Evolutionary conservation across 192 early-diverging fungal species (phyloP), one percentile per base, ranked within the genome.

Genomic region (Mortierella alpina): DNA sequence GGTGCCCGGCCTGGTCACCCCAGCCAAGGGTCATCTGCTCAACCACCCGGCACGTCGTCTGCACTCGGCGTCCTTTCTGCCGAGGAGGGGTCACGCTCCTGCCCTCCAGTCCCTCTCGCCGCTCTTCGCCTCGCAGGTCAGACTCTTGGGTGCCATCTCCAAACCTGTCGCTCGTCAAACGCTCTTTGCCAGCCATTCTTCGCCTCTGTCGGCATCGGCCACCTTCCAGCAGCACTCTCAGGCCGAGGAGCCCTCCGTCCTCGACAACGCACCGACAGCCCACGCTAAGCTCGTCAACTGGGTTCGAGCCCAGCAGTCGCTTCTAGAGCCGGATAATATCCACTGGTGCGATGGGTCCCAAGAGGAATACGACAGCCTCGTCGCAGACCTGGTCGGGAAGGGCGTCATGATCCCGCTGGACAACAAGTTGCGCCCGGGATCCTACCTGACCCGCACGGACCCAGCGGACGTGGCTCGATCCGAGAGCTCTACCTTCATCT

Each of bases 301-400:
- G 77, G 70, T 80, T 50, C 77, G 59, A 49, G 77, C 65, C 5
- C 77, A 80, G 49, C 70, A 72, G 42, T 9, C 62, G 9, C 22
- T 80, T 15, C 66, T 80, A 0, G 77, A 80, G 46, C 77, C 77
- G 17, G 77, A 80, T 46, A 51, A 72, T 45, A 70, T 80, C 15
- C 77, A 80, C 41, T 80, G 77, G 77, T 80, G 77, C 22, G 77
- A 80, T 68, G 77, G 77, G 1, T 68, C 77, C 5, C 44, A 80
- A 39, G 70, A 67, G 51, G 77, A 80, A 23, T 68, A 72, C n/a
- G 66, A 72, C 6, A 39, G 40, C 18, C 48, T 80, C 0, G 66
- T 80, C 13, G 23, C 55, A 7, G 52, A 55, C 13, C 52, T 80
- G 47, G 77, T 80, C 9, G 54, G 68, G 6, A 71, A 54, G 8